A percentile compares a stretch with the other conserved stretches of the same genome.
Conservation (phyloP, 2,329 filamentous ascomycete species). For the Aureobasidium subglaciale region DNA sequence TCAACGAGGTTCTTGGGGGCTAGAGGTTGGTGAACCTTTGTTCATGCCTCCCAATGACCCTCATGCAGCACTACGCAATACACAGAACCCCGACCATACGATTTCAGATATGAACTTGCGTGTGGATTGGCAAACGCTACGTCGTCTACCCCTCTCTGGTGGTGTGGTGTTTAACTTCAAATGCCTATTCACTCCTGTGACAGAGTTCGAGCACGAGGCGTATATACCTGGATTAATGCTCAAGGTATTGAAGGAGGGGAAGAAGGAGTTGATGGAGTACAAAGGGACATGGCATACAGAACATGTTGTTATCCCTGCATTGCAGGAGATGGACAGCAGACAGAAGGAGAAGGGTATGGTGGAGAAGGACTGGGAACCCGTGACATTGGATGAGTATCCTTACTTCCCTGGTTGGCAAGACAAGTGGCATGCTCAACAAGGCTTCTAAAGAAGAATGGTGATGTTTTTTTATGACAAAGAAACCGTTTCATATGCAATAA, state of each 20-base stretch:
- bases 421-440: no score
- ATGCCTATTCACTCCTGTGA: constrained; percentile 69
- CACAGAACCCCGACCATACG: constrained; percentile 50
- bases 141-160: constrained; percentile 67
- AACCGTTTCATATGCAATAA: no score
- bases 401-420: constrained; percentile 71
- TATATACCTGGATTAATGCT: constrained; percentile 62
- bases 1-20: constrained; percentile 76
- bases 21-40: constrained; percentile 68
- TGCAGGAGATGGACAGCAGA: constrained; percentile 58
- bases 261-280: constrained; percentile 65
- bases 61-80: background rate
- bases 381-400: constrained; percentile 66
- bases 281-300: constrained; percentile 78
- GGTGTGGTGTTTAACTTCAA: constrained; percentile 85
- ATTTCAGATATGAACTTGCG: constrained; percentile 59
- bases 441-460: no score
- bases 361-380: constrained; percentile 55
- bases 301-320: constrained; percentile 59
- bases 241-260: constrained; percentile 64
- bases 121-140: constrained; percentile 83
- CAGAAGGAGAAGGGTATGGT: constrained; percentile 59
- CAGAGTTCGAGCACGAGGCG: constrained; percentile 63
- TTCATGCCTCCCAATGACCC: constrained; percentile 58
- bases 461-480: no score